Conservation (phyloP, 2,329 filamentous ascomycete genomes). For the Epichloe hybrida region DNA sequence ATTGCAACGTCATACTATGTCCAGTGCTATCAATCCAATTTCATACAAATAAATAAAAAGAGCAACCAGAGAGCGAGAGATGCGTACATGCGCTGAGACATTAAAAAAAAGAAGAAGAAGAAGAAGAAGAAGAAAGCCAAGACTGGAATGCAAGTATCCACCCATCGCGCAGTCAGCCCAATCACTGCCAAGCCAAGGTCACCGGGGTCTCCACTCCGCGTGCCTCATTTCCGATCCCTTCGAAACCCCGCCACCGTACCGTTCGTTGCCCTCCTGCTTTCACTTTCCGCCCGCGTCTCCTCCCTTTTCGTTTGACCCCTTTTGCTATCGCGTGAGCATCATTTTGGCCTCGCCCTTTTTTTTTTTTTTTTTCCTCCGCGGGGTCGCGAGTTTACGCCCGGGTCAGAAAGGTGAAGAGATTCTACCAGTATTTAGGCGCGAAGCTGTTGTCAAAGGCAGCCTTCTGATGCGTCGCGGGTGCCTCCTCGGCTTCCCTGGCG, state of each 20-base stretch:
- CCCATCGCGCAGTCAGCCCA: background rate
- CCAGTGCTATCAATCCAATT: background rate
- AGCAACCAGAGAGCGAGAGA: background rate
- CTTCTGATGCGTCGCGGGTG: background rate
- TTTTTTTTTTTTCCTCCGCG: background rate
- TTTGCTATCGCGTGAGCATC: too few relatives aligned
- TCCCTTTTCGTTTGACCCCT: too few relatives aligned
- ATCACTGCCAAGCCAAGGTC: background rate
- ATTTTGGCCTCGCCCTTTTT: too few relatives aligned
- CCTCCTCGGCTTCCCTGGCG: background rate
- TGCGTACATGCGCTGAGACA: background rate
- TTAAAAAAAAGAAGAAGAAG: too few relatives aligned
- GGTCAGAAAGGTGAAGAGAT: too few relatives aligned
- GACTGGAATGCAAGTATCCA: background rate
- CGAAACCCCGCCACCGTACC: too few relatives aligned
- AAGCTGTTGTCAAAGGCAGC: slow-evolving; percentile 1
- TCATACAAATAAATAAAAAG: background rate
- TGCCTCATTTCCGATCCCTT: background rate
- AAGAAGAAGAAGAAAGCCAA: background rate
- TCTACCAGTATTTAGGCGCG: background rate
- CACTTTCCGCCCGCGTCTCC: too few relatives aligned
- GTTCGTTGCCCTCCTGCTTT: too few relatives aligned
- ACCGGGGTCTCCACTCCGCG: too few relatives aligned
- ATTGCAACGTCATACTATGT: background rate
- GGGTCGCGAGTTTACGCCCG: background rate